These are phyloP conservation scores for Cucumis sativus DNA, from an alignment of 306 rosid species.

Conservation along the genomic window Cucumber_9930_V3 NC_026660.2:30109501-30110000, in stretches of 20 bases:
- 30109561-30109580: not conserved
- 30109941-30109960: not conserved
- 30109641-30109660: not conserved
- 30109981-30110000: not conserved
- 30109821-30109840: not conserved
- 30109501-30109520: not conserved
- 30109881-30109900: too few species aligned
- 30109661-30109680: too few species aligned
- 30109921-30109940: not conserved
- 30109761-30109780: too few species aligned
- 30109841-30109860: not conserved
- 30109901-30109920: not conserved
- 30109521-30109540: not conserved
- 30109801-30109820: not conserved
- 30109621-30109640: not conserved
- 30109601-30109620: not conserved
- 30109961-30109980: not conserved
- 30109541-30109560: not conserved
- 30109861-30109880: not conserved
- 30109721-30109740: too few species aligned
- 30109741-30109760: too few species aligned
- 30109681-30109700: too few species aligned
- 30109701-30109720: too few species aligned
- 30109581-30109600: constrained; percentile 2
- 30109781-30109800: not conserved